Percentiles rank a stretch among this genome's conserved stretches.
phyloP scores from a whole-genome alignment of 2,329 filamentous ascomycete genomes.

The Biscogniauxia marginata region DNA sequence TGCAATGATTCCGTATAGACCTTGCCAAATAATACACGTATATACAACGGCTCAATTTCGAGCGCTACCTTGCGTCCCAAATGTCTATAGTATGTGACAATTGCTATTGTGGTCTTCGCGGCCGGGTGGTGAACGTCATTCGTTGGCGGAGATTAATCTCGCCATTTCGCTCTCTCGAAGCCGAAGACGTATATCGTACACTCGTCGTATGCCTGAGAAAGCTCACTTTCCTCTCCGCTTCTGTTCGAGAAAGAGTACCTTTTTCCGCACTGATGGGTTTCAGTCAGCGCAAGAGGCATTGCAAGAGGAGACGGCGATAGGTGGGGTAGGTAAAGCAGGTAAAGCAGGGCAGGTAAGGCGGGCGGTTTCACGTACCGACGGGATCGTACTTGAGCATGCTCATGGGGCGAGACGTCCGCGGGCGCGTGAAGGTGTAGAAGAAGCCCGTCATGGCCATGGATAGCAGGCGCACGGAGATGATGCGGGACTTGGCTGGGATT shows the following conservation, averaged over 20 bases:
- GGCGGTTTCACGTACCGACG: conserved; percentile 80
- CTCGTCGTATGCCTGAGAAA: neutral
- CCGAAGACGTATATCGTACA: neutral
- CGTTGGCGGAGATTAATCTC: neutral
- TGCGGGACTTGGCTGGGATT: conserved; percentile 79
- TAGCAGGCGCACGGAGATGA: conserved; percentile 88
- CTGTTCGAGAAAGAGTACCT: conserved; percentile 92
- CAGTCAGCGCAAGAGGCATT: conserved; percentile 1
- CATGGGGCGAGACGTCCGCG: conserved; percentile 76
- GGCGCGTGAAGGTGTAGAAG: conserved; percentile 88
- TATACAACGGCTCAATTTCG: neutral
- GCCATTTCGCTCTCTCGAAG: neutral
- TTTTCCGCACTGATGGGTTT: conserved; percentile 70
- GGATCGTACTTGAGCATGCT: conserved; percentile 99
- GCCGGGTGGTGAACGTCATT: neutral
- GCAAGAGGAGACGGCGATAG: neutral
- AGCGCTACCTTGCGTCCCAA: neutral
- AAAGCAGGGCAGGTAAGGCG: too few relatives aligned
- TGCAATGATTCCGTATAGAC: neutral
- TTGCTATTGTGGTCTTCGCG: neutral
- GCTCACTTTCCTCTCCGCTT: conserved; percentile 70
- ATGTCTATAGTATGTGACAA: neutral
- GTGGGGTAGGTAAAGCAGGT: neutral
- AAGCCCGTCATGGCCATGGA: conserved; percentile 99
- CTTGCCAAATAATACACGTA: neutral